Percentiles rank a stretch among this genome's conserved stretches.
Conservation (phyloP, 1,284 basidiomycete species). For the Ceratobasidium sp. region DNA sequence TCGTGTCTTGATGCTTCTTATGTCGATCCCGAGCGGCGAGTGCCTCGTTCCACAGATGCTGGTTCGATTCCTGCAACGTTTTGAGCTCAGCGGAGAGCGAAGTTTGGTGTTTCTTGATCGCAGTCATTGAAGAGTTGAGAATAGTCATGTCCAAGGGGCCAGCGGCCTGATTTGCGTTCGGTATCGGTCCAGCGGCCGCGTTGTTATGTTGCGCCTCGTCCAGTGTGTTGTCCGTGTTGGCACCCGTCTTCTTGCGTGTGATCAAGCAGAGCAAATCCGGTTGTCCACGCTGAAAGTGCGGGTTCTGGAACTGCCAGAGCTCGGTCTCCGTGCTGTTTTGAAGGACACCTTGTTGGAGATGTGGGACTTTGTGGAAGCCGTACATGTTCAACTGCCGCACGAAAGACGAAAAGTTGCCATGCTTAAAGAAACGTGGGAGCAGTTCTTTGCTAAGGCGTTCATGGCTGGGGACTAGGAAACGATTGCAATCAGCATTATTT, state of each 20-base stretch:
- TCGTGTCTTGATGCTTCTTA: slow-evolving; percentile 96
- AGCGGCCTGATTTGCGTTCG: slow-evolving; percentile 48
- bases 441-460: slow-evolving; percentile 97
- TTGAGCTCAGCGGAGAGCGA: slow-evolving; percentile 90
- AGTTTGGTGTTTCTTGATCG: slow-evolving; percentile 93
- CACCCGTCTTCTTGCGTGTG: slow-evolving; percentile 75
- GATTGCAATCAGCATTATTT: slow-evolving; percentile 66
- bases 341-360: slow-evolving; percentile 95
- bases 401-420: slow-evolving; percentile 96
- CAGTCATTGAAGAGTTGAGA: slow-evolving; percentile 85
- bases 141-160: slow-evolving; percentile 80
- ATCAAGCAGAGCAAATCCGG: slow-evolving; percentile 93
- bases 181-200: slow-evolving; percentile 40
- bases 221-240: slow-evolving; percentile 55
- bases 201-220: slow-evolving; percentile 41
- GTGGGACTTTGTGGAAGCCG: slow-evolving; percentile 97
- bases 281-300: slow-evolving; percentile 90
- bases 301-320: slow-evolving; percentile 94
- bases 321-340: slow-evolving; percentile 86
- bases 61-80: slow-evolving; percentile 89
- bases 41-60: slow-evolving; percentile 93
- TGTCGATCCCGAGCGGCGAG: slow-evolving; percentile 83
- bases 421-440: slow-evolving; percentile 95
- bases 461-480: slow-evolving; percentile 98
- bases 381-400: slow-evolving; percentile 98